phyloP scores from a whole-genome alignment of 2,329 filamentous ascomycete genomes.

The Thelonectria blattea region DNA sequence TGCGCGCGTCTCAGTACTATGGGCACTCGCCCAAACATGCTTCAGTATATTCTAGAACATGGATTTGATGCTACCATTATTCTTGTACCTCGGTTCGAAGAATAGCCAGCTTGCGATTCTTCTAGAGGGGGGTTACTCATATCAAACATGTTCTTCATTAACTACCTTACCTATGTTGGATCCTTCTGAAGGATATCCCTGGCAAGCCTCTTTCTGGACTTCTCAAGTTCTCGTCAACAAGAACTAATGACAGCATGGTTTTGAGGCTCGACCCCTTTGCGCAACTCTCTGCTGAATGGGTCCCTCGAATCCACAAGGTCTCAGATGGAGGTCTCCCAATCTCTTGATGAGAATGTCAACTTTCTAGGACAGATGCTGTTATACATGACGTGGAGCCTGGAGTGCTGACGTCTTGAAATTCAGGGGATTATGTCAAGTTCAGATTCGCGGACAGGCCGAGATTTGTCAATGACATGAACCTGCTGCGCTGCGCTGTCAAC shows the following conservation, averaged over 20 bases:
- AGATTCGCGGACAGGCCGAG: background rate
- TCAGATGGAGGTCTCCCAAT: background rate
- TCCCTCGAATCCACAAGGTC: background rate
- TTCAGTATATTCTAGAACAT: background rate
- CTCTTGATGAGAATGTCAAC: too few species aligned
- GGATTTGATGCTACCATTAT: background rate
- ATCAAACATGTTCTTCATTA: background rate
- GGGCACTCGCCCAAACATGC: background rate
- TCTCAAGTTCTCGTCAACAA: too few species aligned
- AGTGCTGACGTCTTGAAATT: too few species aligned
- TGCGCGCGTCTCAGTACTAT: background rate
- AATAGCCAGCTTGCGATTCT: too few species aligned
- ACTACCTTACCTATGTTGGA: background rate
- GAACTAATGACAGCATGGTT: background rate
- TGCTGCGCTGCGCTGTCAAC: background rate
- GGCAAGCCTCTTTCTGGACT: background rate
- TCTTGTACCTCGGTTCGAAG: background rate
- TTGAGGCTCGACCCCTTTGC: background rate
- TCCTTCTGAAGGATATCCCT: conserved; percentile 1
- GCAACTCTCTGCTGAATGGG: background rate
- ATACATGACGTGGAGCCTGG: too few species aligned
- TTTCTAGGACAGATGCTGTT: too few species aligned
- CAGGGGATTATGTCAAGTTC: too few species aligned
- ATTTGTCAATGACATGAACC: background rate
- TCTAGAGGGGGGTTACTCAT: too few species aligned